These are phyloP conservation scores for Linnemannia schmuckeri DNA, from an alignment of 192 early-diverging fungal species.

Conservation along the genomic window DNA sequence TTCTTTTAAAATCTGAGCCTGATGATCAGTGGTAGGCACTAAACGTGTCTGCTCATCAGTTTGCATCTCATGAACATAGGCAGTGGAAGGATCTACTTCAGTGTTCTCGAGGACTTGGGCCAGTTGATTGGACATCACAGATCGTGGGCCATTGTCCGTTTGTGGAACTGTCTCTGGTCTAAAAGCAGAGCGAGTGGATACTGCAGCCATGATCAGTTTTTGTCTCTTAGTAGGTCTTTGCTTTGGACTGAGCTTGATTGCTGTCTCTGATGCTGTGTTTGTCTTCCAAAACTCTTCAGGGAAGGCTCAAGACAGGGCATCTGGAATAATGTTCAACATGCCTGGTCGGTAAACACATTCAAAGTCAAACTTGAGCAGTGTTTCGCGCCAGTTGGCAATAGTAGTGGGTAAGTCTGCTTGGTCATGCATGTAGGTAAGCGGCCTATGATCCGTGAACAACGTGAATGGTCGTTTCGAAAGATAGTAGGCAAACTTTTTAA, in stretches of 20 bases:
- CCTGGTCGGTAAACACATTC: constrained; percentile 34
- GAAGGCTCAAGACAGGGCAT: constrained; percentile 31
- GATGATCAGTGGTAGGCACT: too few species aligned
- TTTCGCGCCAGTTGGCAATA: constrained; percentile 53
- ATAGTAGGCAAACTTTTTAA: constrained; percentile 48
- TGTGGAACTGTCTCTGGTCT: too few species aligned
- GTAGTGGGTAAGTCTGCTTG: constrained; percentile 20
- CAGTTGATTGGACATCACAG: too few species aligned
- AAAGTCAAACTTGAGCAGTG: constrained; percentile 37
- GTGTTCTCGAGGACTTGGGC: too few species aligned
- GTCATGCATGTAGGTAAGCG: constrained; percentile 27
- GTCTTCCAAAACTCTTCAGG: constrained; percentile 10
- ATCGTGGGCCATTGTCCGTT: too few species aligned
- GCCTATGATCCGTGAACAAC: constrained; percentile 47
- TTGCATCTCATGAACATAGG: too few species aligned
- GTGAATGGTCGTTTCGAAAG: constrained; percentile 38
- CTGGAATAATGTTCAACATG: constrained; percentile 46
- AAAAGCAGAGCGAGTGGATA: too few species aligned
- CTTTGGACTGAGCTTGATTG: neutral
- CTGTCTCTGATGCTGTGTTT: neutral
- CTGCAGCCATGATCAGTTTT: too few species aligned
- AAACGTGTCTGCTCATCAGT: too few species aligned
- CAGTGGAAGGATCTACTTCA: too few species aligned
- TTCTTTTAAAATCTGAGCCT: constrained; percentile 20
- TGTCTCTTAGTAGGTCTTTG: too few species aligned